Percentiles rank a stretch among this genome's conserved stretches.
phyloP scores from a whole-genome alignment of 2,329 filamentous ascomycete genomes.

The Aspergillus bombycis region DNA sequence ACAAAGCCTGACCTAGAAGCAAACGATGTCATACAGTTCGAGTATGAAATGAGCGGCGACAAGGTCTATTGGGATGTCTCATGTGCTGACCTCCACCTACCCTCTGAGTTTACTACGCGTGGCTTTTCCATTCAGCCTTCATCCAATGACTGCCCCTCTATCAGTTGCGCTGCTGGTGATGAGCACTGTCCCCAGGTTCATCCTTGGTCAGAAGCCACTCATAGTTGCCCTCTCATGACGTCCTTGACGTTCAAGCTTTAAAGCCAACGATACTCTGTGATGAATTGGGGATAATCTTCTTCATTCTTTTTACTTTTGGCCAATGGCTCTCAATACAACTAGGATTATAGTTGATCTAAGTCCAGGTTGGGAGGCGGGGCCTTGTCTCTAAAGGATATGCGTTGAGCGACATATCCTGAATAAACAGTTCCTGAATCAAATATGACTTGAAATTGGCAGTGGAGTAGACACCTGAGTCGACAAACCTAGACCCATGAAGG shows the following conservation, averaged over 20 bases:
- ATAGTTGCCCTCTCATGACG: neutral
- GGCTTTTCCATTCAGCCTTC: slow-evolving; percentile 36
- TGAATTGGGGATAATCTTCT: neutral
- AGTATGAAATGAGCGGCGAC: slow-evolving; percentile 39
- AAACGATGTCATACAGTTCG: slow-evolving; percentile 36
- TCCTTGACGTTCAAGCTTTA: neutral
- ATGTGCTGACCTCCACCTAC: slow-evolving; percentile 37
- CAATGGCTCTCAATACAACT: neutral
- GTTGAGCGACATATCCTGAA: neutral
- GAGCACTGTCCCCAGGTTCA: slow-evolving; percentile 37
- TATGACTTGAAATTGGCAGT: neutral
- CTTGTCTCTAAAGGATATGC: neutral
- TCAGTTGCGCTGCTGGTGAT: slow-evolving; percentile 37
- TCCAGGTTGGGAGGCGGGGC: neutral
- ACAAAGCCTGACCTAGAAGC: slow-evolving; percentile 8
- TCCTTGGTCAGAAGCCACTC: neutral
- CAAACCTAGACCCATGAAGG: neutral
- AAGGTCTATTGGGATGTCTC: slow-evolving; percentile 47
- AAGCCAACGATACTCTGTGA: neutral
- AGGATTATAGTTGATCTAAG: neutral
- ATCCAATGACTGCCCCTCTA: slow-evolving; percentile 32
- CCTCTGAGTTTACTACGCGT: slow-evolving; percentile 37
- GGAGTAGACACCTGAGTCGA: neutral
- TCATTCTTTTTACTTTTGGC: neutral
- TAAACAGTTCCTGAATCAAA: neutral